Evolutionary conservation across 164 flowering plant genomes (phyloP).

Genomic region (Berberis thunbergii): DNA sequence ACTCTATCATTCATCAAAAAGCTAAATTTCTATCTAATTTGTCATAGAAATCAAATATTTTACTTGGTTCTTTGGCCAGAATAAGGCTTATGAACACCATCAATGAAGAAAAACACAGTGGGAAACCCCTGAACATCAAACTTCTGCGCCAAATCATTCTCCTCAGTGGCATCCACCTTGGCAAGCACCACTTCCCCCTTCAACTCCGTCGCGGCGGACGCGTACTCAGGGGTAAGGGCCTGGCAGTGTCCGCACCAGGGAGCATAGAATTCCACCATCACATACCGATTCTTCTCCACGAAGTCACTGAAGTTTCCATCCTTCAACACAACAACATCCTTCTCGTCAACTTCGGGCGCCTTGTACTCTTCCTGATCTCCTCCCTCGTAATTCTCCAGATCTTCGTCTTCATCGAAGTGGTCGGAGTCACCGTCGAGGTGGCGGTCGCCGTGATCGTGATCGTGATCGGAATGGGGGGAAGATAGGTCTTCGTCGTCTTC

Average conservation of each 20-base stretch:
- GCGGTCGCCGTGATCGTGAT: slow-evolving; percentile 11
- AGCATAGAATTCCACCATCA: slow-evolving; percentile 92
- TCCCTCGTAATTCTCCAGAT: slow-evolving; percentile 36
- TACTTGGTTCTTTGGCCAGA: slow-evolving; percentile 71
- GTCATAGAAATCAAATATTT: not conserved
- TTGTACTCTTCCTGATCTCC: slow-evolving; percentile 20
- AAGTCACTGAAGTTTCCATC: slow-evolving; percentile 61
- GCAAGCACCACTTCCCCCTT: slow-evolving; percentile 61
- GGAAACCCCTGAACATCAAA: slow-evolving; percentile 86
- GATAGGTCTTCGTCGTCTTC: slow-evolving; percentile 24
- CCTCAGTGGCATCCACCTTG: slow-evolving; percentile 81
- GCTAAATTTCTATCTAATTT: not conserved
- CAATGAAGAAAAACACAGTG: slow-evolving; percentile 69
- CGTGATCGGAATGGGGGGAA: slow-evolving; percentile 1
- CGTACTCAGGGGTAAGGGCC: slow-evolving; percentile 80
- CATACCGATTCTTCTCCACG: slow-evolving; percentile 54
- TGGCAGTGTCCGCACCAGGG: slow-evolving; percentile 98
- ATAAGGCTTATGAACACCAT: slow-evolving; percentile 76
- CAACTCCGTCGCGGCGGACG: slow-evolving; percentile 86
- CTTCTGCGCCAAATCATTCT: slow-evolving; percentile 70
- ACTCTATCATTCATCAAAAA: not conserved
- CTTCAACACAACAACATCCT: slow-evolving; percentile 75
- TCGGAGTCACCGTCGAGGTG: slow-evolving; percentile 12
- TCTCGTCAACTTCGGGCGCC: slow-evolving; percentile 52
- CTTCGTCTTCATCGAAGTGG: slow-evolving; percentile 11